Base-by-base conservation (phyloP, 306 rosid genomes). In the Pterocarpus macrocarpus region DNA sequence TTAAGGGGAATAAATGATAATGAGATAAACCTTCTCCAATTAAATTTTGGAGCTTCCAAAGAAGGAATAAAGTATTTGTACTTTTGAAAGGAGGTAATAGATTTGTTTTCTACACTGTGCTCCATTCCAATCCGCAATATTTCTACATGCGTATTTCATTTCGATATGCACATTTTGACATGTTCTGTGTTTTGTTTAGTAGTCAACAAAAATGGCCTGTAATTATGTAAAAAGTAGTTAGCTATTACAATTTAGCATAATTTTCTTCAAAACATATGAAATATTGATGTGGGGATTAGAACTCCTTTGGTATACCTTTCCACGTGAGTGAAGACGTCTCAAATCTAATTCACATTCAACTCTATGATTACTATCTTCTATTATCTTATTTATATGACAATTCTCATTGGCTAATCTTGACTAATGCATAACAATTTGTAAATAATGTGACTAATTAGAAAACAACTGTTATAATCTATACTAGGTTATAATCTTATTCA, bases 151-250 rank as follows among this genome's bases (percentile, higher is more conserved):
- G n/a, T n/a, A 36, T 45, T 45, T 32, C 47, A 74, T 71, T 38
- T 56, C 7, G 43, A 22, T 14, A 66, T 74, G n/a, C 28, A 22
- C 28, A 74, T 61, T 80, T 52, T 39, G 5, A 34, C 61, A 55
- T 56, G 57, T 14, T 12, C 14, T 41, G 35, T 43, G 55, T 39
- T 57, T 64, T 70, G 13, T 8, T 14, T 76, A 32, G 30, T 4
- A 4, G 33, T 47, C 33, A 65, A 58, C 44, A 78, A 67, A 66
- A 67, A 55, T 78, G 68, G 52, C 70, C 32, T 43, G 50, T 5
- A 36, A 15, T 43, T 57, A 15, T 36, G 45, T 4, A 39, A 35
- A 32, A 28, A 32, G 57, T 56, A 57, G 8, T 72, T 57, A 9
- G 30, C 70, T 69, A 34, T n/a, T 43, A 9, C 41, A 14, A 43